Evolutionary conservation across 805 yeast genomes (phyloP).

Genomic region (Lachancea fermentati): DNA sequence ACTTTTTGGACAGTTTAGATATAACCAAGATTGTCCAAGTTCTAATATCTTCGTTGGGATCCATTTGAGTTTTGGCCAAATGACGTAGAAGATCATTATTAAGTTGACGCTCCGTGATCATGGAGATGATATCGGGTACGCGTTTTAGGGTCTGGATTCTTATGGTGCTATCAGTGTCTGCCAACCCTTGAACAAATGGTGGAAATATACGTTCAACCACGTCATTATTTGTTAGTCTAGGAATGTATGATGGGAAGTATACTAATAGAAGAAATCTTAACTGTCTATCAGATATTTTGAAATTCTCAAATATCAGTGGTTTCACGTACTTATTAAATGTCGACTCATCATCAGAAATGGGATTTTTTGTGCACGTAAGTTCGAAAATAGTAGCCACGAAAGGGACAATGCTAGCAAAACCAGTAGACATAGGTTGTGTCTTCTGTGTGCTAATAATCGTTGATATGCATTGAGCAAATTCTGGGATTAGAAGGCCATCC

Average conservation of each 20-base stretch:
- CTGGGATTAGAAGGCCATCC: slow-evolving; percentile 64
- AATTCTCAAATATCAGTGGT: slow-evolving; percentile 61
- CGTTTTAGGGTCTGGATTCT: slow-evolving; percentile 70
- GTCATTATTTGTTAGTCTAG: slow-evolving; percentile 48
- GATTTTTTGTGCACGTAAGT: slow-evolving; percentile 10
- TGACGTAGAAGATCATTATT: slow-evolving; percentile 79
- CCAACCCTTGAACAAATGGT: slow-evolving; percentile 70
- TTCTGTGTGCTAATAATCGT: slow-evolving; percentile 12
- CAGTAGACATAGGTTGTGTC: slow-evolving; percentile 7
- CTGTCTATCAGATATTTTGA: slow-evolving; percentile 66
- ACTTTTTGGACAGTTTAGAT: slow-evolving; percentile 20
- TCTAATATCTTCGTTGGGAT: slow-evolving; percentile 25
- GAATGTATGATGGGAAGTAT: slow-evolving; percentile 50
- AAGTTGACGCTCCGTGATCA: slow-evolving; percentile 69
- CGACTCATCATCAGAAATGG: slow-evolving; percentile 3
- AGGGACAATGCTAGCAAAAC: slow-evolving; percentile 6
- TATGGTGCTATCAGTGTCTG: slow-evolving; percentile 76
- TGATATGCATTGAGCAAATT: slow-evolving; percentile 44
- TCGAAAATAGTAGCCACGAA: slow-evolving; percentile 8
- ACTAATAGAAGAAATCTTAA: slow-evolving; percentile 67
- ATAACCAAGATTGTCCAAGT: slow-evolving; percentile 29
- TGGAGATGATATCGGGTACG: slow-evolving; percentile 50
- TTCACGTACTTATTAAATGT: slow-evolving; percentile 26
- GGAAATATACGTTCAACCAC: slow-evolving; percentile 66
- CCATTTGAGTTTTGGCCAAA: slow-evolving; percentile 53